These are phyloP conservation scores for Hypocrella siamensis DNA, from an alignment of 2,329 filamentous ascomycete genomes.

Conservation along the genomic window DNA sequence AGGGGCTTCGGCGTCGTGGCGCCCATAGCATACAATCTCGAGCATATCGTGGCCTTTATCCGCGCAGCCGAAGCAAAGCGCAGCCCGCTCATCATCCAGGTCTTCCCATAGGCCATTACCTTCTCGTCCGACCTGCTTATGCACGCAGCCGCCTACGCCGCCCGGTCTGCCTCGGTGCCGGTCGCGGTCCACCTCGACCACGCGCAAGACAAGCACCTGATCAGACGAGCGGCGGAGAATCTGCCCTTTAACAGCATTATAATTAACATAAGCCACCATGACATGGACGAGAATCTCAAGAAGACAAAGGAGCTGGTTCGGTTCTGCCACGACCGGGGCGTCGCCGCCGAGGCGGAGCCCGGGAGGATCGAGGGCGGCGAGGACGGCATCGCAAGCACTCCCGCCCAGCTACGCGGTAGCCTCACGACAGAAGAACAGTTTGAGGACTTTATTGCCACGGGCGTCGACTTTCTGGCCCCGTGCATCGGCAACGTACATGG, in stretches of 20 bases:
- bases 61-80: conserved; percentile 51
- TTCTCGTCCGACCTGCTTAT: conserved; percentile 38
- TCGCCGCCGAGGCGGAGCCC: conserved; percentile 53
- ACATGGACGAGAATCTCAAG: conserved; percentile 52
- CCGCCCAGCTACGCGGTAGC: conserved; percentile 24
- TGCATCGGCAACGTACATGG: conserved; percentile 67
- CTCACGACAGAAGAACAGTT: conserved; percentile 55
- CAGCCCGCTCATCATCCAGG: conserved; percentile 51
- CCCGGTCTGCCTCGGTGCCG: conserved; percentile 37
- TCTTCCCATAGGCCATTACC: conserved; percentile 57
- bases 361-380: conserved; percentile 50
- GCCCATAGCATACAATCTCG: conserved; percentile 47
- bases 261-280: conserved; percentile 63
- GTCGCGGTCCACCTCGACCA: conserved; percentile 52
- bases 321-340: conserved; percentile 46
- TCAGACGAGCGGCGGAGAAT: conserved; percentile 36
- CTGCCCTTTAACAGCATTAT: conserved; percentile 56
- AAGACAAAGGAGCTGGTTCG: conserved; percentile 45
- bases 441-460: conserved; percentile 52
- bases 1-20: conserved; percentile 38
- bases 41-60: conserved; percentile 52
- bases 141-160: conserved; percentile 36
- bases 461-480: conserved; percentile 62
- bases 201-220: conserved; percentile 43
- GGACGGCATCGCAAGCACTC: conserved; percentile 51